Evolutionary conservation across 495 filamentous ascomycete species (phyloP).

Genomic region (Lindgomyces ingoldianus): DNA sequence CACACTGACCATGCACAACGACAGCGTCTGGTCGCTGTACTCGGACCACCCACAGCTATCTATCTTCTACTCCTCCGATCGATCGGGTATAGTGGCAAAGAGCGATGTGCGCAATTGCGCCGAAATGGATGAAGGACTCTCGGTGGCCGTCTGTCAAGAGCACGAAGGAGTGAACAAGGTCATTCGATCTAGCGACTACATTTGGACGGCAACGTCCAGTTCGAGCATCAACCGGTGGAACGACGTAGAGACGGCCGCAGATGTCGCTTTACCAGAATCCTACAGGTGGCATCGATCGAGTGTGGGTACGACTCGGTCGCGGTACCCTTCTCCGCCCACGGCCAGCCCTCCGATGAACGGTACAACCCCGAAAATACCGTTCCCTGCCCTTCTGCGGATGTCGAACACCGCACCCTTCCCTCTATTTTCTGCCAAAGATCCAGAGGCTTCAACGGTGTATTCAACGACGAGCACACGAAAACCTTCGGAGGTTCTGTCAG

Average conservation of each 20-base stretch:
- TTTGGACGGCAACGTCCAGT: conserved; percentile 93
- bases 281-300: conserved; percentile 43
- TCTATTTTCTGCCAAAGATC: conserved; percentile 49
- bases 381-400: conserved; percentile 71
- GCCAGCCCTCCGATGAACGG: conserved; percentile 44
- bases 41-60: conserved; percentile 83
- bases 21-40: conserved; percentile 94
- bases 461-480: conserved; percentile 57
- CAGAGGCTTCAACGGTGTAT: conserved; percentile 53
- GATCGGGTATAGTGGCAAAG: conserved; percentile 88
- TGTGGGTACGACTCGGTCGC: conserved; percentile 34
- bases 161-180: conserved; percentile 87
- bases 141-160: conserved; percentile 84
- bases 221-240: conserved; percentile 95
- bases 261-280: conserved; percentile 48
- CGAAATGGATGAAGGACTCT: conserved; percentile 87
- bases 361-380: conserved; percentile 67
- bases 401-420: conserved; percentile 82
- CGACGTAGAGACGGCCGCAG: conserved; percentile 75
- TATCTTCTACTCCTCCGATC: conserved; percentile 91
- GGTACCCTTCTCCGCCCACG: conserved; percentile 34
- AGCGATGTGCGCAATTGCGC: conserved; percentile 78
- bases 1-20: conserved; percentile 97
- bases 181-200: conserved; percentile 72
- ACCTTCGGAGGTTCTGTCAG: conserved; percentile 42